These are phyloP conservation scores for Fibroporia radiculosa DNA, from an alignment of 768 basidiomycete species.

Conservation along the genomic window DNA sequence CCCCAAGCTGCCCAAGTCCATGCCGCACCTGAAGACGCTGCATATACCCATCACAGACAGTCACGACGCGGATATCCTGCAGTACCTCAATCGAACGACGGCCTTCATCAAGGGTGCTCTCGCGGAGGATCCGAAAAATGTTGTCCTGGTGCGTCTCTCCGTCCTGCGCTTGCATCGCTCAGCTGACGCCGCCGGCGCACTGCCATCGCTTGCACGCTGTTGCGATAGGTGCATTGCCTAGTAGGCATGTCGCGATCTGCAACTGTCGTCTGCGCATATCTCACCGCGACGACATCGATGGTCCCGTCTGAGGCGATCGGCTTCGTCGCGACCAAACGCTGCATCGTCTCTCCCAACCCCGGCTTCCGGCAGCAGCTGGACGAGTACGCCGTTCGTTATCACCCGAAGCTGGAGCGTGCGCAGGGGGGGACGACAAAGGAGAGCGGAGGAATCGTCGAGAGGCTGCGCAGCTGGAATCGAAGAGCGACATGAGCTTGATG, in stretches of 20 bases:
- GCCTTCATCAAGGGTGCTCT: conserved; percentile 46
- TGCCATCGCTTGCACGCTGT: no score
- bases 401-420: background rate
- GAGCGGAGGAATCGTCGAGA: background rate
- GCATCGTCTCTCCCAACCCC: conserved; percentile 56
- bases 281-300: conserved; percentile 40
- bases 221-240: conserved; percentile 64
- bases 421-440: background rate
- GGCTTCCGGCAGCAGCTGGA: conserved; percentile 58
- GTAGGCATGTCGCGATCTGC: conserved; percentile 72
- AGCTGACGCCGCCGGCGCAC: background rate
- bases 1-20: conserved; percentile 33
- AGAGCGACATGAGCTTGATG: background rate
- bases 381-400: conserved; percentile 22
- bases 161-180: background rate
- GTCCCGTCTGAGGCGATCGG: conserved; percentile 43
- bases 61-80: conserved; percentile 31
- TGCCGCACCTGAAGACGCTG: conserved; percentile 34
- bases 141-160: conserved; percentile 42
- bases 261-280: conserved; percentile 69
- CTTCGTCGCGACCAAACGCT: conserved; percentile 47
- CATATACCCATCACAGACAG: conserved; percentile 46
- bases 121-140: conserved; percentile 31
- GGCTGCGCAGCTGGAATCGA: background rate
- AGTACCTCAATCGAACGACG: conserved; percentile 41